These are phyloP conservation scores for Fusarium guadeloupense DNA, from an alignment of 2,329 filamentous ascomycete genomes.

Conservation along the genomic window DNA sequence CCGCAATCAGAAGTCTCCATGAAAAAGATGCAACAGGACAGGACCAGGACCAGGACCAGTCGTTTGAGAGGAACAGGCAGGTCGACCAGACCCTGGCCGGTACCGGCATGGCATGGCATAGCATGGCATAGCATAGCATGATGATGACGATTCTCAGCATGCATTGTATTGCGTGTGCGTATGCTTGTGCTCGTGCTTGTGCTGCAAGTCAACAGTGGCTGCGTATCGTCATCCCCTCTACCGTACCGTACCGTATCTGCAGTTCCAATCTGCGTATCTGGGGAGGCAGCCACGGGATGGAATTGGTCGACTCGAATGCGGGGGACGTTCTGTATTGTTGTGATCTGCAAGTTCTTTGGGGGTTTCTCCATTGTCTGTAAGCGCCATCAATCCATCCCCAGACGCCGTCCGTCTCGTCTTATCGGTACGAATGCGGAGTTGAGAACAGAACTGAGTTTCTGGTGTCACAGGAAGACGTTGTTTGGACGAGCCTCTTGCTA, in stretches of 20 bases:
- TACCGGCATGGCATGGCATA: background rate
- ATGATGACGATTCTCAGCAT: constrained; percentile 25
- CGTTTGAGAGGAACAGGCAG: background rate
- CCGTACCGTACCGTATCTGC: constrained; percentile 10
- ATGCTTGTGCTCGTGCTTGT: too few species aligned
- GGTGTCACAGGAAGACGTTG: background rate
- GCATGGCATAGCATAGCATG: background rate
- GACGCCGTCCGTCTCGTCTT: constrained; percentile 21
- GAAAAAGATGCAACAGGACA: constrained; percentile 3
- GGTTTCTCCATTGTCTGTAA: background rate
- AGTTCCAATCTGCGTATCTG: constrained; percentile 3
- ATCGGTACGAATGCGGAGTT: constrained; percentile 12
- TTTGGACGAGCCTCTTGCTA: background rate
- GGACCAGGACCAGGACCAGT: too few species aligned
- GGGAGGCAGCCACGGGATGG: constrained; percentile 11
- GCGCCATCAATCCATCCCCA: constrained; percentile 11
- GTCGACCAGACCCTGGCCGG: too few species aligned
- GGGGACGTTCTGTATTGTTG: constrained; percentile 8
- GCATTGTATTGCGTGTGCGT: constrained; percentile 19
- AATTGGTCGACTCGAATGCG: constrained; percentile 29
- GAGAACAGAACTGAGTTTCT: background rate
- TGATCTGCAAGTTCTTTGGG: constrained; percentile 13
- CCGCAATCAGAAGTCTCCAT: constrained; percentile 9
- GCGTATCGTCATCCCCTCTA: constrained; percentile 9
- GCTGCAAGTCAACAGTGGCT: constrained; percentile 22